Percentiles rank a stretch among this genome's conserved stretches.
phyloP scores from a whole-genome alignment of 805 yeast genomes.

The Wickerhamiella lipophila region DNA sequence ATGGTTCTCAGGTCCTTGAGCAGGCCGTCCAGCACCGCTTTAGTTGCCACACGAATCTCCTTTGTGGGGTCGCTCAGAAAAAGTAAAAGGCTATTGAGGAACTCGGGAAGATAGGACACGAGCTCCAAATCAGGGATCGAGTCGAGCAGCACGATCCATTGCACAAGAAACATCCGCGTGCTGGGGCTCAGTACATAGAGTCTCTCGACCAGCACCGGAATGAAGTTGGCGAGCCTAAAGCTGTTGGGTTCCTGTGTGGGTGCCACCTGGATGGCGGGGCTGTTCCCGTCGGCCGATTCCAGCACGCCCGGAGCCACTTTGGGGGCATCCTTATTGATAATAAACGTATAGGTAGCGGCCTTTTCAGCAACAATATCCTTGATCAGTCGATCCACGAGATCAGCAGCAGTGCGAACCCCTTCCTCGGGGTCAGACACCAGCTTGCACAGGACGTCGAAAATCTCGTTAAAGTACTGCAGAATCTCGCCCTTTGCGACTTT shows the following conservation, averaged over 20 bases:
- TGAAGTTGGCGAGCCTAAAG: conserved; percentile 73
- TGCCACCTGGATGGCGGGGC: conserved; percentile 25
- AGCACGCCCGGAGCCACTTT: conserved; percentile 45
- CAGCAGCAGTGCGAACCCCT: conserved; percentile 91
- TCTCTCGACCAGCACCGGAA: conserved; percentile 82
- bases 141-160: conserved; percentile 87
- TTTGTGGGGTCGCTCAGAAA: conserved; percentile 72
- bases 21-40: conserved; percentile 57
- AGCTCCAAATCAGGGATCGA: conserved; percentile 86
- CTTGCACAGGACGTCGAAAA: conserved; percentile 82
- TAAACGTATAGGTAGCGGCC: conserved; percentile 74
- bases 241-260: conserved; percentile 41
- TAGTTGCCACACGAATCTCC: conserved; percentile 80
- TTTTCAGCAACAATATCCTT: conserved; percentile 93
- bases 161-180: conserved; percentile 79
- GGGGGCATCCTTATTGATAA: conserved; percentile 39
- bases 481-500: conserved; percentile 95
- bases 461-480: conserved; percentile 79
- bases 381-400: conserved; percentile 73
- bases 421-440: conserved; percentile 83
- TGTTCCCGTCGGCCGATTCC: conserved; percentile 35
- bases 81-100: conserved; percentile 68
- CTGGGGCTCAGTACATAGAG: conserved; percentile 87
- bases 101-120: conserved; percentile 76
- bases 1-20: conserved; percentile 69